Percentiles rank a stretch among this genome's conserved stretches.
phyloP scores from a whole-genome alignment of 2,329 filamentous ascomycete genomes.

The Sclerotiophoma versabilis region DNA sequence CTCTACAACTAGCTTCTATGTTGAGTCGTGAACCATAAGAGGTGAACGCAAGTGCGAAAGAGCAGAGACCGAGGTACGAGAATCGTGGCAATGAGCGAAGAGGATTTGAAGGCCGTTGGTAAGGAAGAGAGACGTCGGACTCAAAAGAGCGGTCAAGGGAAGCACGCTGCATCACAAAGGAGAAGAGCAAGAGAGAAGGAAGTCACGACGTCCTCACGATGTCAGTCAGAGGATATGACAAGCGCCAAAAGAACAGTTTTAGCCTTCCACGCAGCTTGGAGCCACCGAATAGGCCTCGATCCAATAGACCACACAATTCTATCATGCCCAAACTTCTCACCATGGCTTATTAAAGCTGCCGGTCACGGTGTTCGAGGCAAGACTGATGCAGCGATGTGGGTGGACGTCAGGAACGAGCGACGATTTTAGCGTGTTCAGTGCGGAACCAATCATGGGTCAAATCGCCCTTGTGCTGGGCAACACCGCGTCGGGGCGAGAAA shows the following conservation, averaged over 20 bases:
- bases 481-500: slow-evolving; percentile 20
- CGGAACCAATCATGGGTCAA: slow-evolving; percentile 33
- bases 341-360: slow-evolving; percentile 33
- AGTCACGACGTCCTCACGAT: slow-evolving; percentile 27
- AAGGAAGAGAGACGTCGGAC: slow-evolving; percentile 10
- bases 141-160: slow-evolving; percentile 13
- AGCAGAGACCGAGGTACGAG: slow-evolving; percentile 3
- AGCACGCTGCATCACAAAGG: slow-evolving; percentile 16
- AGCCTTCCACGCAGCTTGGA: slow-evolving; percentile 16
- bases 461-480: slow-evolving; percentile 23
- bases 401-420: slow-evolving; percentile 35
- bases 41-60: neutral
- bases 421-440: slow-evolving; percentile 29
- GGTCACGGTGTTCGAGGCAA: slow-evolving; percentile 27
- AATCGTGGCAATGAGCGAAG: slow-evolving; percentile 1
- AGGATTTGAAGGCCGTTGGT: slow-evolving; percentile 17
- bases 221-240: slow-evolving; percentile 20
- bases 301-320: slow-evolving; percentile 26
- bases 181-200: slow-evolving; percentile 19
- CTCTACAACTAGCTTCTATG: neutral
- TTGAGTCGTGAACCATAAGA: neutral
- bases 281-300: slow-evolving; percentile 14
- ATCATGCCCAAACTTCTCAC: slow-evolving; percentile 10
- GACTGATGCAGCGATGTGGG: slow-evolving; percentile 36
- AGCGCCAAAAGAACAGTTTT: slow-evolving; percentile 24